Percentiles rank a stretch among this genome's conserved stretches.
Conservation (phyloP, 129 eudicot genomes). For the Arctium minus region DNA sequence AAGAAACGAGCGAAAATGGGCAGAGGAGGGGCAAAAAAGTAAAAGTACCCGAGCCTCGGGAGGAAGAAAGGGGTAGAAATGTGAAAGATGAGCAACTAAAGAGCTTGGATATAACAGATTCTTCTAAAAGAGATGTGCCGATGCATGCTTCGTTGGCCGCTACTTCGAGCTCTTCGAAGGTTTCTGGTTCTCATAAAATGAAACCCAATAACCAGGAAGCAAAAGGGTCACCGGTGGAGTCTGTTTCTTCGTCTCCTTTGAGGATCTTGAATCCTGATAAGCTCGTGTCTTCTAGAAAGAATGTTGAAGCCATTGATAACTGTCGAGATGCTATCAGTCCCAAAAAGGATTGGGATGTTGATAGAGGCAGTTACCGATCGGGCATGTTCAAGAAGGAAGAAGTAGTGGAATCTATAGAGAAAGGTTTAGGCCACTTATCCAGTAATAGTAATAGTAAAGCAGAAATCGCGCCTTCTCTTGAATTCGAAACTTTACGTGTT, state of each 20-base stretch:
- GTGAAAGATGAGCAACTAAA: constrained; percentile 29
- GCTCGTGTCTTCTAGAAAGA: constrained; percentile 32
- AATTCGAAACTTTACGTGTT: constrained; percentile 25
- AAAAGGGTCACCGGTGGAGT: constrained; percentile 92
- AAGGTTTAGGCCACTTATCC: constrained; percentile 18
- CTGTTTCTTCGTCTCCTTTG: constrained; percentile 93
- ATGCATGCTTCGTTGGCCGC: constrained; percentile 52
- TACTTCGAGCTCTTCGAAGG: constrained; percentile 93
- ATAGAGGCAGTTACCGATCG: constrained; percentile 37
- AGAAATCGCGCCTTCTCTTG: constrained; percentile 25
- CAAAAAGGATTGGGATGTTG: constrained; percentile 43
- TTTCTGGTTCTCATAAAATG: constrained; percentile 79
- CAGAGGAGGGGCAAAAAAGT: constrained; percentile 55
- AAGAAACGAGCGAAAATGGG: constrained; percentile 45
- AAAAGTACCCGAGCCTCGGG: constrained; percentile 58
- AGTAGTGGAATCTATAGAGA: constrained; percentile 31
- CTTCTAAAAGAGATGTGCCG: constrained; percentile 41
- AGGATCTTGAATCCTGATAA: constrained; percentile 55
- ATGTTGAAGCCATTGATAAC: constrained; percentile 29
- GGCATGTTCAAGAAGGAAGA: constrained; percentile 37
- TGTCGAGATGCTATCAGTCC: constrained; percentile 38
- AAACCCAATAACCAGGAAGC: constrained; percentile 52
- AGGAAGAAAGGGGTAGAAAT: constrained; percentile 36
- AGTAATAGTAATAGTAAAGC: constrained; percentile 11
- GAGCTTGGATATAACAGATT: constrained; percentile 15